Conservation (phyloP, 352 stramenopile species). For the Globisporangium nagaii region DNA sequence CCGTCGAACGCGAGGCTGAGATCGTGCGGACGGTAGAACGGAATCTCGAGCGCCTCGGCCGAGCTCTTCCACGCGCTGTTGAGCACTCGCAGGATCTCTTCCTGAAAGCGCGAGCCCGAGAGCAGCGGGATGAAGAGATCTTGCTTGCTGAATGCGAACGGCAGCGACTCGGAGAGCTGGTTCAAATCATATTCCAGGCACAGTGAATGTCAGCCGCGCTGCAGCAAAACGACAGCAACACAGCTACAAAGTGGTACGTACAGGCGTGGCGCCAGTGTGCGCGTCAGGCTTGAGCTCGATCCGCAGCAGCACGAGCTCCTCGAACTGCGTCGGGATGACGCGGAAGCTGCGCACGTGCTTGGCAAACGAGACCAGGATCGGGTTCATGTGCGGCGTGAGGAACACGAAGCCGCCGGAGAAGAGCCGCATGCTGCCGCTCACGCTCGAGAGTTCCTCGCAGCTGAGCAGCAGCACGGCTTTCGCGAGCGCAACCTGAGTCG, state of each 20-base stretch:
- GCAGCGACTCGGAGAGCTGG: slow-evolving; percentile 34
- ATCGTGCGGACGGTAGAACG: slow-evolving; percentile 50
- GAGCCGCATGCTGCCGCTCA: slow-evolving; percentile 45
- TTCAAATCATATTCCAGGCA: not conserved
- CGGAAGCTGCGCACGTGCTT: slow-evolving; percentile 44
- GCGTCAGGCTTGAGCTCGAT: slow-evolving; percentile 38
- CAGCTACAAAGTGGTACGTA: slow-evolving; percentile 18
- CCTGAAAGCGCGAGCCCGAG: slow-evolving; percentile 56
- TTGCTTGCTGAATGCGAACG: slow-evolving; percentile 21
- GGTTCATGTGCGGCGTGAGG: slow-evolving; percentile 42
- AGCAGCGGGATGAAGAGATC: slow-evolving; percentile 49
- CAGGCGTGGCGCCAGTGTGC: slow-evolving; percentile 13
- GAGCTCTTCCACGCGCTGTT: slow-evolving; percentile 47
- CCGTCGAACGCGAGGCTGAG: slow-evolving; percentile 30
- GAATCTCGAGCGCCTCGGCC: slow-evolving; percentile 31
- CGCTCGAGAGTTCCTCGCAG: slow-evolving; percentile 28
- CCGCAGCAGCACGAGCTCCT: slow-evolving; percentile 63
- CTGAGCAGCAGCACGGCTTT: slow-evolving; percentile 50
- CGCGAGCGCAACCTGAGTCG: slow-evolving; percentile 12
- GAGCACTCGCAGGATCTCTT: slow-evolving; percentile 52
- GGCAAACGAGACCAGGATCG: slow-evolving; percentile 58
- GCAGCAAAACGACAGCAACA: too few relatives aligned
- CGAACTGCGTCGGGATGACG: slow-evolving; percentile 40
- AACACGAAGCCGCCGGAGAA: slow-evolving; percentile 63
- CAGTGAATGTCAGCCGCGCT: too few relatives aligned